Conservation (phyloP, 495 filamentous ascomycete genomes). For the Xylaria curta region DNA sequence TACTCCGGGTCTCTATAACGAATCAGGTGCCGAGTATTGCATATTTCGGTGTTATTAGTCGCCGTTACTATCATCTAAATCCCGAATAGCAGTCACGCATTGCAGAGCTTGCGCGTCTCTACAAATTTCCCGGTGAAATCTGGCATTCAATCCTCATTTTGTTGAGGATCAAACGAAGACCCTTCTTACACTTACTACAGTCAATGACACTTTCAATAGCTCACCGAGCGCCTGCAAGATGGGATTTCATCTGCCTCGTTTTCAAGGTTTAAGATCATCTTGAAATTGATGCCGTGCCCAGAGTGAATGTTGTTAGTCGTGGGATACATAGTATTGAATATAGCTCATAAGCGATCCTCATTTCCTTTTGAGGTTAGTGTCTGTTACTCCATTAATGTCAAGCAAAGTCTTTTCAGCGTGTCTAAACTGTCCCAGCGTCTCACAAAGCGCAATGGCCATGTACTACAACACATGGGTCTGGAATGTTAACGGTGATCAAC, state of each 20-base stretch:
- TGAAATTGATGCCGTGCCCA: not conserved
- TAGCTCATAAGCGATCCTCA: not conserved
- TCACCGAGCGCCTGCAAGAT: not conserved
- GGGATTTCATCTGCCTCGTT: not conserved
- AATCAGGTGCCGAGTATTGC: not conserved
- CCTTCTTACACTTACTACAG: not conserved
- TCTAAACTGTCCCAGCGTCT: too few relatives aligned
- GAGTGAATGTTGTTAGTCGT: not conserved
- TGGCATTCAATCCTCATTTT: not conserved
- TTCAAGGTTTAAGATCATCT: not conserved
- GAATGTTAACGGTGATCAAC: too few relatives aligned
- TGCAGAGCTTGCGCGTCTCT: not conserved
- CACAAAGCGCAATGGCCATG: too few relatives aligned
- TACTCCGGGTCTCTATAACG: not conserved
- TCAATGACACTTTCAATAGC: not conserved
- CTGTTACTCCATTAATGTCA: too few relatives aligned
- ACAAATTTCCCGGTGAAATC: not conserved
- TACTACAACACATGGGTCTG: too few relatives aligned
- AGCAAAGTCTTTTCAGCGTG: too few relatives aligned
- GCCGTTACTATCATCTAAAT: not conserved
- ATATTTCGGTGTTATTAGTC: not conserved
- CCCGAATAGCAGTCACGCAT: not conserved
- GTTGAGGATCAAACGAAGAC: not conserved
- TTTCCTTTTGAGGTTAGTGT: not conserved
- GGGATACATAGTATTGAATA: not conserved